A percentile compares a stretch with the other conserved stretches of the same genome.
phyloP scores from a whole-genome alignment of 176 grass and related monocot species.

The Thalia dealbata region DNA sequence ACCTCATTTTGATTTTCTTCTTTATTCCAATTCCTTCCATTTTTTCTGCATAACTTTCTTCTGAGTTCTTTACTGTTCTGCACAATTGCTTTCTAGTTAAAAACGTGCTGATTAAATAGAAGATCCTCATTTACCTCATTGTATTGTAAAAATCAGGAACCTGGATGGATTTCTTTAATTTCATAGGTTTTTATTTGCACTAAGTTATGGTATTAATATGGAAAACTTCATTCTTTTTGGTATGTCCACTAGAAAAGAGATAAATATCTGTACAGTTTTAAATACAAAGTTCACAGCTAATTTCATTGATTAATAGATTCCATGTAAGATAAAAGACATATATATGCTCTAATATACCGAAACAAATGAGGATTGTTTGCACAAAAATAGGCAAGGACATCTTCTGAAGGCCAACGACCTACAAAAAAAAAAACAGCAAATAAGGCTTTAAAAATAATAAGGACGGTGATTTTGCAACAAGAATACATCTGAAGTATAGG shows the following conservation, averaged over 20 bases:
- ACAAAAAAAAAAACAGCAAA: neutral
- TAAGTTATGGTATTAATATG: neutral
- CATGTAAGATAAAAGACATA: neutral
- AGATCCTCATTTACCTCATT: neutral
- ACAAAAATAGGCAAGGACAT: conserved; percentile 91
- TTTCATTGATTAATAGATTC: neutral
- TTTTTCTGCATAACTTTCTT: neutral
- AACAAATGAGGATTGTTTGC: conserved; percentile 57
- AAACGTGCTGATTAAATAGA: neutral
- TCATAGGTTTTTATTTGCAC: neutral
- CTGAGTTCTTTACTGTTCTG: neutral
- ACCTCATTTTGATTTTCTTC: too few species aligned
- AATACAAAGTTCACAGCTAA: neutral
- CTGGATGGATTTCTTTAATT: neutral
- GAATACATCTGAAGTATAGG: neutral
- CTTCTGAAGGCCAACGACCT: conserved; percentile 98
- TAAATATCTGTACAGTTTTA: neutral
- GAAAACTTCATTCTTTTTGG: neutral
- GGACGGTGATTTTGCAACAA: neutral
- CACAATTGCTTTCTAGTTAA: neutral
- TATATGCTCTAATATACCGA: conserved; percentile 45
- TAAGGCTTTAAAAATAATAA: neutral
- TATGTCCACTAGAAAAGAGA: neutral
- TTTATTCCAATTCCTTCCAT: neutral
- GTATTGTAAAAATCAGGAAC: conserved; percentile 13